Evolutionary conservation across 495 filamentous ascomycete genomes (phyloP).

Genomic region (Penicillium cosmopolitanum): DNA sequence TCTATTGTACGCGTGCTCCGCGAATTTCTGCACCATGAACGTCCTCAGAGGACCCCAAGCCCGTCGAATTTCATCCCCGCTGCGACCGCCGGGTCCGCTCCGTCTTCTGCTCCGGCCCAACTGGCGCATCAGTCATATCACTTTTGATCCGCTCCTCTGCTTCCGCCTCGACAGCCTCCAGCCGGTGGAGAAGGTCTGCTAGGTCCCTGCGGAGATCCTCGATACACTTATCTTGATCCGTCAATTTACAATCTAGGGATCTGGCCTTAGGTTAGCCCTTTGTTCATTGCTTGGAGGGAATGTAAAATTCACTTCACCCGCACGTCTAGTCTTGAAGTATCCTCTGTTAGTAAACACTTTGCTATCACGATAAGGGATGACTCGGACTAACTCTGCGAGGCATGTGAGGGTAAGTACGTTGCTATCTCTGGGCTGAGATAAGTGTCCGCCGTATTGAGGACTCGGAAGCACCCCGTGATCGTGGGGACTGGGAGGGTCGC

Average conservation of each 20-base stretch:
- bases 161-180: neutral
- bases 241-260: neutral
- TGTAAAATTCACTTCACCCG: neutral
- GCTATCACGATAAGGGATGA: neutral
- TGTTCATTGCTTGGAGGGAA: neutral
- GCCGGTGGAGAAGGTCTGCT: neutral
- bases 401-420: neutral
- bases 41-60: neutral
- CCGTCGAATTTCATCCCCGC: neutral
- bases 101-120: neutral
- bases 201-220: neutral
- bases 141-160: neutral
- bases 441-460: neutral
- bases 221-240: neutral
- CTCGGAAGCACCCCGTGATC: neutral
- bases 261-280: neutral
- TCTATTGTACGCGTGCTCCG: too few relatives aligned
- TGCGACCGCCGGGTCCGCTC: neutral
- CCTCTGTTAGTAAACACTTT: neutral
- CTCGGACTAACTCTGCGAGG: neutral
- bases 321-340: neutral
- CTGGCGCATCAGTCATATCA: neutral
- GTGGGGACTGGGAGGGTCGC: neutral
- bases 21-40: too few relatives aligned
- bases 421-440: neutral